Evolutionary conservation across 2,329 filamentous ascomycete genomes (phyloP).

Genomic region (Fusarium devonianum): DNA sequence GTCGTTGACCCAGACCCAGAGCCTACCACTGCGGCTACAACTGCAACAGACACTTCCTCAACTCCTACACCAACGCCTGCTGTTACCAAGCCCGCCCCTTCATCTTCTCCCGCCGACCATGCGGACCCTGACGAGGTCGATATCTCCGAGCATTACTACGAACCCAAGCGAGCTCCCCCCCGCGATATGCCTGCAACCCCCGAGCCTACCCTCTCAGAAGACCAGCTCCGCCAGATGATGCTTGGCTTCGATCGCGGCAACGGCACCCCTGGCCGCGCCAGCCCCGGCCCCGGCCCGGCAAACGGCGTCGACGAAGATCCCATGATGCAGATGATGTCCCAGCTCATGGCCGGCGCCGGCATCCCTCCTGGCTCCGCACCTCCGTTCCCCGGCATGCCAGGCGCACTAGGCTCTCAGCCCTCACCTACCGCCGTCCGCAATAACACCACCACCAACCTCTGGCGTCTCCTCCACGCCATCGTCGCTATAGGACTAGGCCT

Average conservation of each 20-base stretch:
- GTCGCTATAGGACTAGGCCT: conserved; percentile 74
- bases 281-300: conserved; percentile 30
- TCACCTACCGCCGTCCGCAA: conserved; percentile 39
- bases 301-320: conserved; percentile 43
- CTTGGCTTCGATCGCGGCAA: conserved; percentile 57
- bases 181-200: conserved; percentile 43
- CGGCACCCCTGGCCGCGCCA: conserved; percentile 38
- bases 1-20: conserved; percentile 10
- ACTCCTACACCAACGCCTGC: conserved; percentile 44
- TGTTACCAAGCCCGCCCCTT: conserved; percentile 44
- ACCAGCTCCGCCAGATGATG: conserved; percentile 71
- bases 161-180: conserved; percentile 54
- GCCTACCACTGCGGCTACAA: conserved; percentile 20
- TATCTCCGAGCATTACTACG: conserved; percentile 77
- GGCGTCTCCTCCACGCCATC: conserved; percentile 76
- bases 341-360: conserved; percentile 65
- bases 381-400: conserved; percentile 49
- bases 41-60: conserved; percentile 39
- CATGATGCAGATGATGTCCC: conserved; percentile 73
- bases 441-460: conserved; percentile 59
- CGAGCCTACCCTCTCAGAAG: conserved; percentile 55
- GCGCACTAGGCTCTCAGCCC: conserved; percentile 48
- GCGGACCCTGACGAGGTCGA: conserved; percentile 79
- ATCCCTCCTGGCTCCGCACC: conserved; percentile 42
- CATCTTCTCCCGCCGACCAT: conserved; percentile 47